Conservation (phyloP, 2,329 filamentous ascomycete species). For the Elsinoe fawcettii region DNA sequence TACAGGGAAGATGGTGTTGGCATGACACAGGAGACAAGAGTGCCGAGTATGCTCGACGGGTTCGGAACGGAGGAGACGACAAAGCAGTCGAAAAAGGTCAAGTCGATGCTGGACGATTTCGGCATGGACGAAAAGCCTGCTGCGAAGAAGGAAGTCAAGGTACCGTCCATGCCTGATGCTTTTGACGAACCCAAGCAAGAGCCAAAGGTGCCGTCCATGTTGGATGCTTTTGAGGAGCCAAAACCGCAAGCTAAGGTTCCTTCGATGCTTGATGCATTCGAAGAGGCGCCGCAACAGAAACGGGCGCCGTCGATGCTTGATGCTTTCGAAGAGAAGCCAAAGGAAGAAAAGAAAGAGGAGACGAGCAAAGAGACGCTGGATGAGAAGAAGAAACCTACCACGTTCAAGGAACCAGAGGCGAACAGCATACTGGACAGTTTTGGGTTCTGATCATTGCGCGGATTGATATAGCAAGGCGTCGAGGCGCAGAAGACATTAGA, state of each 20-base stretch:
- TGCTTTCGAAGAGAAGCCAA: constrained; percentile 25
- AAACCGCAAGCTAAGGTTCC: not conserved
- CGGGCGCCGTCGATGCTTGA: not conserved
- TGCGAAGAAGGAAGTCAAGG: constrained; percentile 14
- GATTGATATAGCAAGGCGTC: not conserved
- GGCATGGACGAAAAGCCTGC: constrained; percentile 8
- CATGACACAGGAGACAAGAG: not conserved
- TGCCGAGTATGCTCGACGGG: constrained; percentile 21
- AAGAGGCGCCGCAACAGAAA: not conserved
- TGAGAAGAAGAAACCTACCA: constrained; percentile 54
- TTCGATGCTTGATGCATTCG: constrained; percentile 11
- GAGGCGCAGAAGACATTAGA: not conserved
- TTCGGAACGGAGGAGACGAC: constrained; percentile 2
- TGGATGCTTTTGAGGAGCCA: constrained; percentile 18
- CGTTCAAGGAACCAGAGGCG: constrained; percentile 88
- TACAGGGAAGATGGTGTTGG: constrained; percentile 18
- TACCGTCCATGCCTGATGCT: constrained; percentile 21
- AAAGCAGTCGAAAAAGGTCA: not conserved
- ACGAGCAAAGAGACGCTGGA: constrained; percentile 17
- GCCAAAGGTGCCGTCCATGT: constrained; percentile 25
- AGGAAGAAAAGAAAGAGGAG: constrained; percentile 32
- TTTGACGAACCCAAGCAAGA: constrained; percentile 29
- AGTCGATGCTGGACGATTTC: constrained; percentile 24
- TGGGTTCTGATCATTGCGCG: constrained; percentile 58
- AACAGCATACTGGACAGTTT: constrained; percentile 86